A percentile compares a stretch with the other conserved stretches of the same genome.
These are phyloP conservation scores for Neophaeococcomyces aloes DNA, from an alignment of 2,329 filamentous ascomycete species.

Conservation along the genomic window DNA sequence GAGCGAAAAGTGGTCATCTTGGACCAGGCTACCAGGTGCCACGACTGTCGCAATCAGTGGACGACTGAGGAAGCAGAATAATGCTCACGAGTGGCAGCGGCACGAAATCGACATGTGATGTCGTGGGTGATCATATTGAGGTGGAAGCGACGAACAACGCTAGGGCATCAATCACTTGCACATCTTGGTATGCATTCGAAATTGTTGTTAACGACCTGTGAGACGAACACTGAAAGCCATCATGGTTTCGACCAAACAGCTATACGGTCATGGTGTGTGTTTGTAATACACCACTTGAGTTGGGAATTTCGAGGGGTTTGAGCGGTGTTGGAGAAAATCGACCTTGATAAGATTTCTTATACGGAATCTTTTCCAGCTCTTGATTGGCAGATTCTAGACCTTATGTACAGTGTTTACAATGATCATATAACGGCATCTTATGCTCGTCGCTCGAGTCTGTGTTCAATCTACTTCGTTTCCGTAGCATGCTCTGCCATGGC, in stretches of 20 bases:
- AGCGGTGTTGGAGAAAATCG: not conserved
- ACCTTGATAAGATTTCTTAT: not conserved
- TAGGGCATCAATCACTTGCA: not conserved
- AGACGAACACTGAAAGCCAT: too few relatives aligned
- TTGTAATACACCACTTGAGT: too few relatives aligned
- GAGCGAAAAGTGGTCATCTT: conserved; percentile 87
- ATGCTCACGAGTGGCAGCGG: conserved; percentile 41
- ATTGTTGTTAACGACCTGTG: too few relatives aligned
- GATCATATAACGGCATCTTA: not conserved
- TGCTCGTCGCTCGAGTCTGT: not conserved
- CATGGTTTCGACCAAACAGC: too few relatives aligned
- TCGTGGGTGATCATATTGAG: conserved; percentile 34
- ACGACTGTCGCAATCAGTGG: conserved; percentile 10
- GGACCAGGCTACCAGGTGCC: conserved; percentile 69
- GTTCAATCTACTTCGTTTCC: conserved; percentile 19
- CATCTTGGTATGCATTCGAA: not conserved
- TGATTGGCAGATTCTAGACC: conserved; percentile 8
- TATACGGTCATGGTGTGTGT: too few relatives aligned
- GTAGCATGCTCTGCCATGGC: conserved; percentile 37
- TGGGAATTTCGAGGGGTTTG: not conserved
- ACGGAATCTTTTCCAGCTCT: conserved; percentile 1
- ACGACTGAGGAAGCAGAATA: conserved; percentile 1
- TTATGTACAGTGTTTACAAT: conserved; percentile 9
- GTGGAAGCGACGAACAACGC: not conserved
- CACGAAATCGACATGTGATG: conserved; percentile 46